Conservation (phyloP, 2,329 filamentous ascomycete species). For the Phaeosphaeriaceae sp. region DNA sequence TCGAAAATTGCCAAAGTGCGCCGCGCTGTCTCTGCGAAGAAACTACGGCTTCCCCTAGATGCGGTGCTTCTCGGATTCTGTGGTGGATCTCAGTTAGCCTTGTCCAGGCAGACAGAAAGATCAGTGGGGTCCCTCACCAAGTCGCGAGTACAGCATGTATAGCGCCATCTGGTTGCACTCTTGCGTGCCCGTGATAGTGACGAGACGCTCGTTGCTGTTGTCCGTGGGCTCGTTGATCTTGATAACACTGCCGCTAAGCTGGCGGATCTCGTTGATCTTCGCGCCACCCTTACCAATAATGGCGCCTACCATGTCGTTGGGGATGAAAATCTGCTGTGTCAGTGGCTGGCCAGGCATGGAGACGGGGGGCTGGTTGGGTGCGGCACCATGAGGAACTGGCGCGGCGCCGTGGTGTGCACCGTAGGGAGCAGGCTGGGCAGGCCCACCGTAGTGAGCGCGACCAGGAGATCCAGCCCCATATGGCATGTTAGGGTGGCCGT, state of each 20-base stretch:
- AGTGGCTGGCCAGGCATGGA: slow-evolving; percentile 77
- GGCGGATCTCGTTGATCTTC: slow-evolving; percentile 99
- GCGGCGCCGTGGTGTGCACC: slow-evolving; percentile 65
- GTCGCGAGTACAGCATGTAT: slow-evolving; percentile 97
- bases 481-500: slow-evolving; percentile 71
- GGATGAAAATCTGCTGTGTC: slow-evolving; percentile 98
- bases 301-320: slow-evolving; percentile 98
- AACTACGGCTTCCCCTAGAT: slow-evolving; percentile 54
- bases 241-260: slow-evolving; percentile 96
- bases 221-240: slow-evolving; percentile 99
- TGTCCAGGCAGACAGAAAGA: not conserved
- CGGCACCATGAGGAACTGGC: slow-evolving; percentile 69
- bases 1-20: not conserved
- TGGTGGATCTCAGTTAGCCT: slow-evolving; percentile 11
- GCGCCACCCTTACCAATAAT: slow-evolving; percentile 98
- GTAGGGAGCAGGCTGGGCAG: slow-evolving; percentile 75
- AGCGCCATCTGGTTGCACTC: slow-evolving; percentile 99
- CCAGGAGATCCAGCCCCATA: slow-evolving; percentile 78
- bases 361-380: slow-evolving; percentile 72
- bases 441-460: slow-evolving; percentile 76
- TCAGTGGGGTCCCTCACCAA: slow-evolving; percentile 68
- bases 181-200: slow-evolving; percentile 96
- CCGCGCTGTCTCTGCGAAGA: not conserved
- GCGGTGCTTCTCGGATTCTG: slow-evolving; percentile 80
- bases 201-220: slow-evolving; percentile 96